These are phyloP conservation scores for Penicillium sp. DNA, from an alignment of 2,329 filamentous ascomycete species.

Conservation along the genomic window DNA sequence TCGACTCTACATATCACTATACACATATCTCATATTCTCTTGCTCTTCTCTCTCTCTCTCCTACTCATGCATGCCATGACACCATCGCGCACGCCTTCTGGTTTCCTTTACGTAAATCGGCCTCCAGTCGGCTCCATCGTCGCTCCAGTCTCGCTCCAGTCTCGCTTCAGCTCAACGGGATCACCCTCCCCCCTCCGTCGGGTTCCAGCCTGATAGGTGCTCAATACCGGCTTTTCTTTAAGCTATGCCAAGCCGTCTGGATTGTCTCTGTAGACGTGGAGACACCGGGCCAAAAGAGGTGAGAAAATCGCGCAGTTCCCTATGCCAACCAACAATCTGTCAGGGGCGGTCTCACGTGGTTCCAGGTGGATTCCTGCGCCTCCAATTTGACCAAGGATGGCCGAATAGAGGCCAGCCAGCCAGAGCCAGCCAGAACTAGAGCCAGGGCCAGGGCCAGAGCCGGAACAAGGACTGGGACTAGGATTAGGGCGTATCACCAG, in stretches of 20 bases:
- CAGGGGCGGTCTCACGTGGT: constrained; percentile 25
- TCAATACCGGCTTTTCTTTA: constrained; percentile 1
- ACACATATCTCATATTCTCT: background rate
- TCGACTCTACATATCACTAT: background rate
- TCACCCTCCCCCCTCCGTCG: constrained; percentile 25
- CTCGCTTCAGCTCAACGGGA: constrained; percentile 19
- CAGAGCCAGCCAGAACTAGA: no score
- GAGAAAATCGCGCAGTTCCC: constrained; percentile 12
- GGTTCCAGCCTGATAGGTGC: constrained; percentile 19
- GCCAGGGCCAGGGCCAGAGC: no score
- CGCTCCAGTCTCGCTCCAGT: constrained; percentile 12
- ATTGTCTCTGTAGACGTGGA: background rate
- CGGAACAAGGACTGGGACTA: no score
- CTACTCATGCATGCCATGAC: constrained; percentile 11
- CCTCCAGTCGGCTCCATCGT: constrained; percentile 27
- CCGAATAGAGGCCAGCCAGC: background rate
- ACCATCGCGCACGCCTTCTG: constrained; percentile 13
- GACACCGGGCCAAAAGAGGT: background rate
- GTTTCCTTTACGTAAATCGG: constrained; percentile 50
- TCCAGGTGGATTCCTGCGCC: constrained; percentile 13
- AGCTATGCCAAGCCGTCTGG: constrained; percentile 14
- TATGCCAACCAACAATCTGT: constrained; percentile 17
- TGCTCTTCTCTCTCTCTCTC: background rate
- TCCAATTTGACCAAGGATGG: constrained; percentile 2
- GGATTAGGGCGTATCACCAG: background rate